Percentiles rank a stretch among this genome's conserved stretches.
phyloP scores from a whole-genome alignment of 345 rosid species.

The Camelina sativa region DNA sequence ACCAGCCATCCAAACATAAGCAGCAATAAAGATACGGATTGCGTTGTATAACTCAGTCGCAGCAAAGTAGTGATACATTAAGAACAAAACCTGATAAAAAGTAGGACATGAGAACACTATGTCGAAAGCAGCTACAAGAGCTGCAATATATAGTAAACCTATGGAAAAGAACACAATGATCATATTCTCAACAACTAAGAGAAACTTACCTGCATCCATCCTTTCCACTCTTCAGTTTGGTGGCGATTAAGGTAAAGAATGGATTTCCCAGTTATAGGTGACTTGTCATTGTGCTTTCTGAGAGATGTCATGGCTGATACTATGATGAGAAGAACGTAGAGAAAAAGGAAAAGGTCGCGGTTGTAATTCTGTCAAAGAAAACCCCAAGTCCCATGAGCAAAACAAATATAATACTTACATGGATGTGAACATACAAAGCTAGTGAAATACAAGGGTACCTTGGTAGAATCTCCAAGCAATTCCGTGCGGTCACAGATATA shows the following conservation, averaged over 20 bases:
- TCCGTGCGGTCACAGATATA: constrained; percentile 84
- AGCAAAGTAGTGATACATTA: constrained; percentile 98
- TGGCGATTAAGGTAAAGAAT: constrained; percentile 85
- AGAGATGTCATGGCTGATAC: constrained; percentile 88
- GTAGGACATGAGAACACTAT: constrained; percentile 13
- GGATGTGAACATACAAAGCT: not conserved
- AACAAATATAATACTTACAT: not conserved
- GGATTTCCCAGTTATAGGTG: constrained; percentile 77
- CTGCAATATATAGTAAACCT: not conserved
- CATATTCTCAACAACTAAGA: constrained; percentile 17
- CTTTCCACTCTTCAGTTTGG: constrained; percentile 99
- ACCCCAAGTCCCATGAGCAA: constrained; percentile 30
- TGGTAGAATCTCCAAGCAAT: constrained; percentile 71
- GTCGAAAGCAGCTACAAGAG: constrained; percentile 1
- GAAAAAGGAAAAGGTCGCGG: constrained; percentile 92
- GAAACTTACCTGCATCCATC: constrained; percentile 98
- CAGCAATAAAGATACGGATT: constrained; percentile 93
- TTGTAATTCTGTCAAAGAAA: constrained; percentile 75
- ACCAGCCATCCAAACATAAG: constrained; percentile 99
- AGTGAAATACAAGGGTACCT: constrained; percentile 55
- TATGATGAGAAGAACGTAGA: constrained; percentile 81
- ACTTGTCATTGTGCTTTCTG: constrained; percentile 81
- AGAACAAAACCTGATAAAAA: constrained; percentile 80
- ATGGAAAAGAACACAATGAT: not conserved
- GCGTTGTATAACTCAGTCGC: constrained; percentile 94